Evolutionary conservation across 805 yeast species (phyloP), one percentile per base, ranked within the genome.

Genomic region (Nakazawaea wyomingensis): DNA sequence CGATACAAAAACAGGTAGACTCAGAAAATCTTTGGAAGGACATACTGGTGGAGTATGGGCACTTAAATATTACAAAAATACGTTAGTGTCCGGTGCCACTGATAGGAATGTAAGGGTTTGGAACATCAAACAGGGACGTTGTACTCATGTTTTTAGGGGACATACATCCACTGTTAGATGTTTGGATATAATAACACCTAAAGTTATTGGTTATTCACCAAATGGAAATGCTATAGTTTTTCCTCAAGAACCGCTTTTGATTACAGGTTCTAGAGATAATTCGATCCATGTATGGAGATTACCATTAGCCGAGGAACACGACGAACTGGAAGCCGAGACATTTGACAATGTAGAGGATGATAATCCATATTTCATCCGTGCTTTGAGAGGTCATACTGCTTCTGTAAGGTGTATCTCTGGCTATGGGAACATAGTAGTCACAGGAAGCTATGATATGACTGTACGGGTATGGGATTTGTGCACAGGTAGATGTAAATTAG

Each of bases 11-110:
- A 78, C 85, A 1, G 97, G 97, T 4, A 65, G 66, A 33, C 68
- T 82, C 40, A 54, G 80, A 7, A 68, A 74, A 33, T 79, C 80
- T 5, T 69, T 93, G 34, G 69, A 72, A 34, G 97, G 96, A 6
- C 99, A 93, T 57, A 95, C 85, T 43, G 99, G 99, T 35, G 99
- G 99, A 31, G 99, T 93, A 4, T 93, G 99, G 99, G 98, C 99
- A 1, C 71, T 93, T 59, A 88, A 91, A 62, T 90, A 89, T 57
- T 71, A 76, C 43, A 89, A 86, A 18, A 79, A 82, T 54, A 87
- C 89, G 7, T 69, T 93, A 35, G 96, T 91, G 1, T 85, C 95
- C 47, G 99, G 98, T 0, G 84, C 96, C 2, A 91, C 97, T 0
- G 99, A 93, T 63, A 75, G 96, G 52, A 82, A 96, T 0, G 95